Evolutionary conservation across 2,329 filamentous ascomycete species (phyloP), one percentile per base, ranked within the genome.

Genomic region (Penicillium sp.): DNA sequence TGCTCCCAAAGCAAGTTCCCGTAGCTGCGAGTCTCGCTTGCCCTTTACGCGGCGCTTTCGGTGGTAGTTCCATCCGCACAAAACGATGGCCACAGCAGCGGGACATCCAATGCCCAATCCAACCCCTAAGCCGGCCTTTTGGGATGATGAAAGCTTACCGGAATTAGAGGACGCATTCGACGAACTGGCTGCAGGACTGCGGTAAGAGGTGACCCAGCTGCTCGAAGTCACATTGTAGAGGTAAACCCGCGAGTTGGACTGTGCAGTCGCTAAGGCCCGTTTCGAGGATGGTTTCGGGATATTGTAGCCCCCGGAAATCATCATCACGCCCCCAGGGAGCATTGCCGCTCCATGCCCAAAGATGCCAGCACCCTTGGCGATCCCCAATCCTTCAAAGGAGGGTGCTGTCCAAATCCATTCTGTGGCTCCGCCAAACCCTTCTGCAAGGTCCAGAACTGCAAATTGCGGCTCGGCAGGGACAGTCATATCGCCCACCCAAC

Each of bases 401-500:
- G 77, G 77, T n/a, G 73, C 59, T 9, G 57, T 74, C 79, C 79
- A 81, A 10, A 64, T 64, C 79, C 79, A 81, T 46, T 74, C 67
- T 1, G 72, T 72, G 31, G 68, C 65, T 19, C 77, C 77, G 9
- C 87, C 89, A 68, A 90, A 94, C 4, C 87, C 87, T 59, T 87
- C 82, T 7, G 88, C 90, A 56, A 97, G 80, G 57, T 90, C 80
- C 3, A 97, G 78, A 3, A 97, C 76, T 0, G 85, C 89, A 27
- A 97, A 79, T 69, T 96, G 91, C 1, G 94, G 94, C 31, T 87
- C 80, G 0, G 94, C 94, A 1, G 92, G 84, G 33, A 86, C 88
- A 9, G 78, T 82, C 0, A 89, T 81, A 67, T 95, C 87, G 4
- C 92, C 93, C 5, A 97, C 91, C 94, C 94, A 99, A 1, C 94